Conservation (phyloP, 2,329 filamentous ascomycete species). For the Aspergillus calidoustus region DNA sequence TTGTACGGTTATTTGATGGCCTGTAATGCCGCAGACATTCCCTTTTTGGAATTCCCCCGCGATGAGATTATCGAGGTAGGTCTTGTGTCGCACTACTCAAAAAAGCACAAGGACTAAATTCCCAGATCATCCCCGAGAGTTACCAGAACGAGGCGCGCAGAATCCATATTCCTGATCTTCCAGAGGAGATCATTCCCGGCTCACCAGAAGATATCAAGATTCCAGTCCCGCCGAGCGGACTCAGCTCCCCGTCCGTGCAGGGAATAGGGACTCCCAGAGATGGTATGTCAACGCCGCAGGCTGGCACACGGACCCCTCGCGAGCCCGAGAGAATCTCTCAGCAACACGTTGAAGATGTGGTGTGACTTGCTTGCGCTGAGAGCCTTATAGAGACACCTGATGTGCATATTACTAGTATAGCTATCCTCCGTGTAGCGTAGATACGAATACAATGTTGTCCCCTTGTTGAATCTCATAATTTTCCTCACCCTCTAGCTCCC, state of each 20-base stretch:
- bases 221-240: conserved; percentile 67
- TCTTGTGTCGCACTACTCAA: conserved; percentile 2
- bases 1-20: conserved; percentile 99
- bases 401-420: background rate
- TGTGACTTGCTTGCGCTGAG: conserved; percentile 30
- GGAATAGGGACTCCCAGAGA: conserved; percentile 47
- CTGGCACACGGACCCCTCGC: conserved; percentile 47
- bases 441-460: conserved; percentile 95
- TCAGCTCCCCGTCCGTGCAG: conserved; percentile 49
- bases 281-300: conserved; percentile 49
- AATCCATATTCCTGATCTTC: conserved; percentile 77
- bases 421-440: conserved; percentile 90
- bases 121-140: conserved; percentile 87
- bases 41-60: conserved; percentile 87
- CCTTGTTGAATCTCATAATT: conserved; percentile 79
- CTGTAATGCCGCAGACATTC: conserved; percentile 93
- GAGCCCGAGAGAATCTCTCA: conserved; percentile 50
- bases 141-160: conserved; percentile 96
- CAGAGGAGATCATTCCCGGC: conserved; percentile 69
- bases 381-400: background rate
- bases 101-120: conserved; percentile 18
- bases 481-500: conserved; percentile 96
- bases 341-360: conserved; percentile 51
- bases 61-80: conserved; percentile 92
- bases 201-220: conserved; percentile 83